These are phyloP conservation scores for Arthrinium phaeospermum DNA, from an alignment of 2,329 filamentous ascomycete genomes.

Conservation along the genomic window DNA sequence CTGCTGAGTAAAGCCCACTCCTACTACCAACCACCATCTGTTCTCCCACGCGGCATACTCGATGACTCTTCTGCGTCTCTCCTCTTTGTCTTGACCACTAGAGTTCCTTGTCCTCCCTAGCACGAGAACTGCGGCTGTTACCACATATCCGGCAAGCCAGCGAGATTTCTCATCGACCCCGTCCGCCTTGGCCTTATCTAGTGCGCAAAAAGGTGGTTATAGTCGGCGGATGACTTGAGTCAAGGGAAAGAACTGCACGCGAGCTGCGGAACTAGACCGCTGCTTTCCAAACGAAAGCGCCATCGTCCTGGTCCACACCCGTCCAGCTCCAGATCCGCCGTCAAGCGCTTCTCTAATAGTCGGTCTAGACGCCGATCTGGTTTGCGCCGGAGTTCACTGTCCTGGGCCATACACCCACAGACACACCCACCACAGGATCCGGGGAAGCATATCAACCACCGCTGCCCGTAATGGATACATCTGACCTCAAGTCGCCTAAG, in stretches of 20 bases:
- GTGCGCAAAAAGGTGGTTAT: background rate
- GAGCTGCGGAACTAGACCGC: constrained; percentile 13
- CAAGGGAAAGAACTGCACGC: constrained; percentile 8
- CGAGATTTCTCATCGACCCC: background rate
- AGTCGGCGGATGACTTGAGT: constrained; percentile 8
- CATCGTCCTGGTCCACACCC: constrained; percentile 10
- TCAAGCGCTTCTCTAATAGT: background rate
- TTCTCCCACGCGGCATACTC: background rate
- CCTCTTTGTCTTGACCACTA: background rate
- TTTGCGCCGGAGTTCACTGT: background rate
- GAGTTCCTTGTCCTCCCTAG: background rate
- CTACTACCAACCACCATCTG: background rate
- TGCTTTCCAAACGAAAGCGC: constrained; percentile 5
- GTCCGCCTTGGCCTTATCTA: constrained; percentile 1
- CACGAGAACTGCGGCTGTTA: background rate
- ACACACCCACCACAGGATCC: background rate
- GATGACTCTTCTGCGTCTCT: background rate
- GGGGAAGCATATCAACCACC: background rate
- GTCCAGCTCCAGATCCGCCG: background rate
- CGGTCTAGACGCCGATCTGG: constrained; percentile 6
- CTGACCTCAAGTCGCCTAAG: constrained; percentile 13
- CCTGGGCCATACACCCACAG: background rate
- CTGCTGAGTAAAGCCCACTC: constrained; percentile 3
- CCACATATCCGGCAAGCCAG: background rate
- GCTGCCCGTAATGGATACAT: constrained; percentile 14